A percentile compares a stretch with the other conserved stretches of the same genome.
These are phyloP conservation scores for Rostrohypoxylon terebratum DNA, from an alignment of 495 filamentous ascomycete genomes.

Conservation along the genomic window DNA sequence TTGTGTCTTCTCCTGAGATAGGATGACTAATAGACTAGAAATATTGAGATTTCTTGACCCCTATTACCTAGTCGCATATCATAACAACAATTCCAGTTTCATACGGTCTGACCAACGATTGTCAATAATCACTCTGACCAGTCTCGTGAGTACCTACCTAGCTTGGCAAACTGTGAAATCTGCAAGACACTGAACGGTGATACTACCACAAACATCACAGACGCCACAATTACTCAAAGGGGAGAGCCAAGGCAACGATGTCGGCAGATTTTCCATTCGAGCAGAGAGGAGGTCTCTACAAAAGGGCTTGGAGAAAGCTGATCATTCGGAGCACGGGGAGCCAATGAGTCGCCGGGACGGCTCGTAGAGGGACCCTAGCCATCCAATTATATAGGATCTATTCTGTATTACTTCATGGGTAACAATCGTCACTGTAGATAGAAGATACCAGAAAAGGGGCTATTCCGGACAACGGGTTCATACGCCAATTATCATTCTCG, in stretches of 20 bases:
- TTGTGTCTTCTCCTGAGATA: no score
- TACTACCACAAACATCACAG: neutral
- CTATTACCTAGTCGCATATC: no score
- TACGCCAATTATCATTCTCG: neutral
- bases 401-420: neutral
- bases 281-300: neutral
- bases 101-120: neutral
- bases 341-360: neutral
- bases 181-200: neutral
- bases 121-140: neutral
- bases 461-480: neutral
- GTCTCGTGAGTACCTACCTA: neutral
- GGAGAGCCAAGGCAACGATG: neutral
- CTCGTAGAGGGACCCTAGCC: neutral
- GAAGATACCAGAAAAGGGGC: neutral
- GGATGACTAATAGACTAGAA: no score
- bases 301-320: conserved; percentile 1
- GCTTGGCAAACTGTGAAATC: neutral
- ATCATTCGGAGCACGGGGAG: neutral
- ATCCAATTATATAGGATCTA: neutral
- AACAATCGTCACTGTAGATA: neutral
- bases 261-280: neutral
- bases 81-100: no score
- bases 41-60: no score
- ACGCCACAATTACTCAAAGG: neutral